A percentile compares a stretch with the other conserved stretches of the same genome.
phyloP scores from a whole-genome alignment of 2,329 filamentous ascomycete genomes.

The Penicillium corylophilum region DNA sequence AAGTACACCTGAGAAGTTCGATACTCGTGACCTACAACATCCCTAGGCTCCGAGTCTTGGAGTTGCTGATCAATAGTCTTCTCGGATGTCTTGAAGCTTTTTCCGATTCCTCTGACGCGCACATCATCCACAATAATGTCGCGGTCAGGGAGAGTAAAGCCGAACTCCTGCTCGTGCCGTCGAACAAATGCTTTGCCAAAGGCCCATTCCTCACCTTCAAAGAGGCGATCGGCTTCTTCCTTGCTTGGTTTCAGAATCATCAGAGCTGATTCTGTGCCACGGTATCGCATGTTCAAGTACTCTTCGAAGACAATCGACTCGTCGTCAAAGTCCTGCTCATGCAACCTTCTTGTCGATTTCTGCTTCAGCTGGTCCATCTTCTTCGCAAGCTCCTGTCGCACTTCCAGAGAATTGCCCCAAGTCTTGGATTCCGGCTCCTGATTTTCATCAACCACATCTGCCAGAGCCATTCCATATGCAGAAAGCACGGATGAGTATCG shows the following conservation, averaged over 20 bases:
- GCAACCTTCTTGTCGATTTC: conserved; percentile 67
- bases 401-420: conserved; percentile 56
- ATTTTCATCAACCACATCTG: conserved; percentile 72
- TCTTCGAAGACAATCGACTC: conserved; percentile 79
- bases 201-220: conserved; percentile 69
- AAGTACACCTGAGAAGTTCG: conserved; percentile 75
- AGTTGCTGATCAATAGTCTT: conserved; percentile 63
- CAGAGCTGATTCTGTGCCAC: conserved; percentile 34
- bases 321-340: conserved; percentile 75
- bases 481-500: conserved; percentile 86
- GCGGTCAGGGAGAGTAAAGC: conserved; percentile 79
- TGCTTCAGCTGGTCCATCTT: conserved; percentile 79
- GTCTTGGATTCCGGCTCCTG: conserved; percentile 67
- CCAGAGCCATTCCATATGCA: conserved; percentile 87
- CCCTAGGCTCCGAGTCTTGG: conserved; percentile 53
- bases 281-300: conserved; percentile 75
- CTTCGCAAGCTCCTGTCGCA: conserved; percentile 61
- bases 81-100: conserved; percentile 73
- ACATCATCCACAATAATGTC: conserved; percentile 92
- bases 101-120: conserved; percentile 82
- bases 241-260: conserved; percentile 29
- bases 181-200: conserved; percentile 82
- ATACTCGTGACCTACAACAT: conserved; percentile 57
- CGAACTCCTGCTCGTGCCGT: conserved; percentile 90
- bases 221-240: conserved; percentile 44